These are phyloP conservation scores for Coelastrella sp. DNA, from an alignment of 139 green algal genomes.

Conservation along the genomic window DNA sequence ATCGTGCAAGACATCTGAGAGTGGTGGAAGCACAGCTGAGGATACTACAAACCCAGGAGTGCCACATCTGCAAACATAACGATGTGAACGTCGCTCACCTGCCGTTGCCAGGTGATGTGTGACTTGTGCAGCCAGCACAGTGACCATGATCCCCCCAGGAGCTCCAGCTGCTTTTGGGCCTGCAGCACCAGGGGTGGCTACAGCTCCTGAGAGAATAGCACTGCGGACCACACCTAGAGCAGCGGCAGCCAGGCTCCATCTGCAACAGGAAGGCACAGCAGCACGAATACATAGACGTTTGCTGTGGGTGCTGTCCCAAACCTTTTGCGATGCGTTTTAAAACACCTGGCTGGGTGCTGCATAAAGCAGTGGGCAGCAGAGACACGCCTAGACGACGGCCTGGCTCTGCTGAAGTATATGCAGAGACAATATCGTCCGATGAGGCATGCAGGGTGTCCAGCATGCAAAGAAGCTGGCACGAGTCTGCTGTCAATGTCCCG, in stretches of 20 bases:
- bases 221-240: conserved; percentile 56
- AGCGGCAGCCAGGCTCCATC: conserved; percentile 52
- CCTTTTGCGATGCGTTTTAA: no score
- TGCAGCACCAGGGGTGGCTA: not conserved
- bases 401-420: no score
- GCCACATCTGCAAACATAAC: not conserved
- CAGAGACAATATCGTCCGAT: no score
- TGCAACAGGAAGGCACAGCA: not conserved
- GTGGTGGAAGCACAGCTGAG: conserved; percentile 25
- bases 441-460: no score
- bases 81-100: not conserved
- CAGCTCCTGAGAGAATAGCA: conserved; percentile 23
- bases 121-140: conserved; percentile 30
- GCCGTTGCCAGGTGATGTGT: conserved; percentile 36
- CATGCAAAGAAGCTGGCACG: no score
- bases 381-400: no score
- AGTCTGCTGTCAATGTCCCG: no score
- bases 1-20: not conserved
- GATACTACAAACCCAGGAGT: no score
- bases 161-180: conserved; percentile 37
- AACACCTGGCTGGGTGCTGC: no score
- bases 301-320: no score
- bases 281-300: no score
- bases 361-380: no score
- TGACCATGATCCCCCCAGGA: conserved; percentile 23